Percentiles rank a stretch among this genome's conserved stretches.
These are phyloP conservation scores for Mortierella claussenii DNA, from an alignment of 192 early-diverging fungal species.

Conservation along the genomic window DNA sequence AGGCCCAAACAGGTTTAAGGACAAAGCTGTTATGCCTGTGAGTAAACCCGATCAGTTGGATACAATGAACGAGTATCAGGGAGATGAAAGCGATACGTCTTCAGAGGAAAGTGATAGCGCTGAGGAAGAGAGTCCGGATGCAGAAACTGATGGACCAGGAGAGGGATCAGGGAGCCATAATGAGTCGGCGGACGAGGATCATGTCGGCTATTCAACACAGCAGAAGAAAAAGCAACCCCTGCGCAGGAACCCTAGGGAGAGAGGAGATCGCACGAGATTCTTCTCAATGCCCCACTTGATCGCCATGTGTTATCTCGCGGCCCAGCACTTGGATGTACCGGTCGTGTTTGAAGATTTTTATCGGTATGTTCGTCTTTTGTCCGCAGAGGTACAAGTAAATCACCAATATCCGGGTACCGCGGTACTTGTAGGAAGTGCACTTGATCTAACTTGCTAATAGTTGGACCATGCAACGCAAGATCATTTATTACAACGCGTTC, in stretches of 20 bases:
- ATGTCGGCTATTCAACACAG: background rate
- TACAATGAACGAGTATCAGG: constrained; percentile 18
- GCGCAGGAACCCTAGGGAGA: too few species aligned
- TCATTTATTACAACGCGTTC: constrained; percentile 20
- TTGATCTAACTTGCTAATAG: constrained; percentile 1
- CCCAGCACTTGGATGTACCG: constrained; percentile 31
- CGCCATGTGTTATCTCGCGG: constrained; percentile 25
- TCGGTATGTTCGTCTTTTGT: too few species aligned
- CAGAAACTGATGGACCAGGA: background rate
- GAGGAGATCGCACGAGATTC: too few species aligned
- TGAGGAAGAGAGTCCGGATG: background rate
- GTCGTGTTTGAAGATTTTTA: constrained; percentile 37
- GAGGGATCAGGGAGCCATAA: background rate
- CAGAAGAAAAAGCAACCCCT: too few species aligned
- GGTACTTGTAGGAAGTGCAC: background rate
- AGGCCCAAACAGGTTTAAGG: constrained; percentile 11
- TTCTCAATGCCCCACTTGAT: constrained; percentile 1
- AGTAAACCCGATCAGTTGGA: constrained; percentile 8
- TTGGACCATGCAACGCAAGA: constrained; percentile 21
- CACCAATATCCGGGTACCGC: background rate
- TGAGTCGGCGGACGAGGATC: background rate
- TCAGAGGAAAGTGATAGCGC: background rate
- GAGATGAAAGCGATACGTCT: constrained; percentile 8
- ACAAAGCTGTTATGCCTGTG: background rate
- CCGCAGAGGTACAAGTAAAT: too few species aligned